phyloP scores from a whole-genome alignment of 306 rosid species.

The Datisca glomerata region DNA sequence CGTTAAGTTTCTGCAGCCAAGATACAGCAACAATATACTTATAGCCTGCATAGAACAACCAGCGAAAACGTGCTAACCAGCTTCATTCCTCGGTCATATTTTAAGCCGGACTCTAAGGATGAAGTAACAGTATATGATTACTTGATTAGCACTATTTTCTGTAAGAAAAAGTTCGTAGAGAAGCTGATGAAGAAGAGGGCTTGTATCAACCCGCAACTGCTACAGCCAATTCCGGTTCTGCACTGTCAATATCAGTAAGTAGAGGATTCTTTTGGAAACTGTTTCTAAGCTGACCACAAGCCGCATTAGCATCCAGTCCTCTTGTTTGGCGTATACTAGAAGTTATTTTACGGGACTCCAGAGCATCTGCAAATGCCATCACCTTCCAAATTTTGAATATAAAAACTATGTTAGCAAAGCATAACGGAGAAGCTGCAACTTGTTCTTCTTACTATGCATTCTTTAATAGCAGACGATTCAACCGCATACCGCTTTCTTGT shows the following conservation, averaged over 20 bases:
- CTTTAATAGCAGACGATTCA: background rate
- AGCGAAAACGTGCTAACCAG: too few species aligned
- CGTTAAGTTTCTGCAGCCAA: too few species aligned
- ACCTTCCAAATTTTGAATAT: conserved; percentile 31
- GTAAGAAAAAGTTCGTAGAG: too few species aligned
- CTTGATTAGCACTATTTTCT: too few species aligned
- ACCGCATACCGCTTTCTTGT: conserved; percentile 70
- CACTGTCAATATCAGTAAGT: conserved; percentile 31
- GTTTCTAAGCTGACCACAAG: conserved; percentile 95
- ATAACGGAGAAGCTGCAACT: background rate
- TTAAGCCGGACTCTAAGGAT: too few species aligned
- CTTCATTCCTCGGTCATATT: too few species aligned
- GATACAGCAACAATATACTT: too few species aligned
- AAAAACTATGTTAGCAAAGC: conserved; percentile 2
- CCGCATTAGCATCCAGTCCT: conserved; percentile 94
- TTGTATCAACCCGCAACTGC: conserved; percentile 53
- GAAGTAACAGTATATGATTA: too few species aligned
- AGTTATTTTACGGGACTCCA: conserved; percentile 62
- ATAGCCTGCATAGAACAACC: too few species aligned
- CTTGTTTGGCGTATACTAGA: conserved; percentile 80
- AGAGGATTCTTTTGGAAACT: conserved; percentile 75
- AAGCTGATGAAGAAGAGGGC: too few species aligned
- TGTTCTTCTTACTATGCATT: conserved; percentile 6
- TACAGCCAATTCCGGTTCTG: conserved; percentile 34
- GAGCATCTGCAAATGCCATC: conserved; percentile 60